Base-by-base conservation (phyloP, 1,284 basidiomycete species). In the Porogramme epimiltina region DNA sequence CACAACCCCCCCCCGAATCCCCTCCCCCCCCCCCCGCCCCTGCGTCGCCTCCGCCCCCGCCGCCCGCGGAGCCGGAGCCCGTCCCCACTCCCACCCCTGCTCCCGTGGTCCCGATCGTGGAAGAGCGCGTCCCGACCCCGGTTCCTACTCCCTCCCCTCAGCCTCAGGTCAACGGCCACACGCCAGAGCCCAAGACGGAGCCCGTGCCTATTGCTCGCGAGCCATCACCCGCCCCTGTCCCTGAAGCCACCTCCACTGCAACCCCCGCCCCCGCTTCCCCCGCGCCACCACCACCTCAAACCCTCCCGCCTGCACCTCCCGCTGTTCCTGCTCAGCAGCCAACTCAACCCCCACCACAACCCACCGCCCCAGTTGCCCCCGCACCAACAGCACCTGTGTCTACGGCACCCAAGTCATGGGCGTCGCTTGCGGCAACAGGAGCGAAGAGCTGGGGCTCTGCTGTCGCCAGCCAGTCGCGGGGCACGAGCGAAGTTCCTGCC, bases 371-470 rank as follows among this genome's bases (percentile, higher is more conserved):
- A 9, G 22, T 36, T 6, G 42, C 49, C 1, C 54, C 46, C 15
- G 36, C 70, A 15, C 70, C 73, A 9, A 72, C 78, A 0, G 63
- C 79, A 2, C 65, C 69, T 2, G 45, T 51, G 19, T 70, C 73
- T 0, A 61, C 74, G 20, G 80, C 76, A 19, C 84, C 89, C 20
- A 91, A 92, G 69, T 90, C 89, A 0, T 97, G 94, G 95, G 95
- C 95, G 0, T 89, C 88, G 54, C 83, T 96, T 44, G 95, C 94
- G 47, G 93, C 93, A 33, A 71, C 88, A 20, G 88, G 89, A 63
- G 72, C 81, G 28, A 85, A 82, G 66, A 86, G 87, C 65, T 94
- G 91, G 91, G 90, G 90, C 40, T 66, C 84, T 1, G 81, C 84
- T 16, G 87, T 91, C 36, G 88, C 89, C 8, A 78, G 81, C 55